These are phyloP conservation scores for Paramecium pentaurelia DNA, from an alignment of 73 alveolate species.

Conservation along the genomic window DNA sequence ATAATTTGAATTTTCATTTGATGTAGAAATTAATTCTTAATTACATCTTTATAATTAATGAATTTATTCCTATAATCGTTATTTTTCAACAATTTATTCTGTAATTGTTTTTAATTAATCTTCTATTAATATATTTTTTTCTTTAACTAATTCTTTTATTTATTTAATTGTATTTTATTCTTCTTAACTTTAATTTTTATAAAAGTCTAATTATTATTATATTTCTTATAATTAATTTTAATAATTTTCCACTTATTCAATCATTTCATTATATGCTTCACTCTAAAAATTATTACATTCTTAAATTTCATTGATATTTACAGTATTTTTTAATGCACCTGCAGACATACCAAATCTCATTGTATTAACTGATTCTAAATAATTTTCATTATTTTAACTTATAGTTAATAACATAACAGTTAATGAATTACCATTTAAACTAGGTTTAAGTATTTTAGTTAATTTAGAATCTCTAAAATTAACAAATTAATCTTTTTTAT, in stretches of 20 bases:
- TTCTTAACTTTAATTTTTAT: background rate
- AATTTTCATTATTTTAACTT: background rate
- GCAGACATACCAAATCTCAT: constrained; percentile 34
- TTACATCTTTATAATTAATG: background rate
- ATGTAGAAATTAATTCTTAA: background rate
- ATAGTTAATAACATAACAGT: constrained; percentile 6
- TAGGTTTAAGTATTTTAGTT: background rate
- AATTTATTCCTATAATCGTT: background rate
- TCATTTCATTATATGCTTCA: background rate
- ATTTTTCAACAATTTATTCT: background rate
- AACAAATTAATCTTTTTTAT: constrained; percentile 17
- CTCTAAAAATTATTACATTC: background rate
- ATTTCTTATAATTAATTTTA: background rate
- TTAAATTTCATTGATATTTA: background rate
- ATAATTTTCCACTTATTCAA: background rate
- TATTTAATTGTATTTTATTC: background rate
- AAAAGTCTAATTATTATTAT: background rate
- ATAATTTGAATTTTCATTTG: background rate
- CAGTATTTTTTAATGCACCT: constrained; percentile 22
- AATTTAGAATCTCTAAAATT: constrained; percentile 20
- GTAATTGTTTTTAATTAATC: background rate
- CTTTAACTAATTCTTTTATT: background rate
- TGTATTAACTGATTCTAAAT: background rate
- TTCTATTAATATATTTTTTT: background rate
- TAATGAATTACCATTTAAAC: constrained; percentile 14